phyloP scores from a whole-genome alignment of 2,329 filamentous ascomycete species.

The Cyphellophora europaea region DNA sequence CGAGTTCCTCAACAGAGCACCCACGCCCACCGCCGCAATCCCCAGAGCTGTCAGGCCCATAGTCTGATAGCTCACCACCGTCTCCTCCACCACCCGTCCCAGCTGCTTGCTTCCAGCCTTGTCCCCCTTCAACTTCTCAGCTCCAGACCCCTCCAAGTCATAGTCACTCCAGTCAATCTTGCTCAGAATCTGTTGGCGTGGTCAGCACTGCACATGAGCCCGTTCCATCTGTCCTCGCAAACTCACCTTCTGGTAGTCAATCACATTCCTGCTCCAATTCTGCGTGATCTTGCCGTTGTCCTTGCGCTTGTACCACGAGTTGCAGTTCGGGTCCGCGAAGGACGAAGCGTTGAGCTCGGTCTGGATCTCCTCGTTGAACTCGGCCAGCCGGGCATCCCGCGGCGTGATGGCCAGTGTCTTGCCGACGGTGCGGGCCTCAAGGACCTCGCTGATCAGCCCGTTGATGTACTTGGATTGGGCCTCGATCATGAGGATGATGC shows the following conservation, averaged over 20 bases:
- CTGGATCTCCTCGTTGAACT: slow-evolving; percentile 16
- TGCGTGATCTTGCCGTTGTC: slow-evolving; percentile 45
- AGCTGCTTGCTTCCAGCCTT: slow-evolving; percentile 14
- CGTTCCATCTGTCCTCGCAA: too few relatives aligned
- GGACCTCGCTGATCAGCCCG: slow-evolving; percentile 38
- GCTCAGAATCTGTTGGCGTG: slow-evolving; percentile 18
- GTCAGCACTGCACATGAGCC: too few relatives aligned
- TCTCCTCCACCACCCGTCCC: slow-evolving; percentile 27
- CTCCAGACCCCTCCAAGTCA: slow-evolving; percentile 16
- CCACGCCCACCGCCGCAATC: slow-evolving; percentile 50
- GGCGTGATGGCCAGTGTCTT: slow-evolving; percentile 37
- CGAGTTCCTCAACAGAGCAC: slow-evolving; percentile 8
- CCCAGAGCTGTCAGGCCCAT: slow-evolving; percentile 64
- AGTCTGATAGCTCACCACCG: slow-evolving; percentile 22
- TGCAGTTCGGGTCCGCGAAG: slow-evolving; percentile 47
- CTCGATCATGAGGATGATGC: slow-evolving; percentile 55
- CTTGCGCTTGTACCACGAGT: slow-evolving; percentile 48
- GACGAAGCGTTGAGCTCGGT: slow-evolving; percentile 29
- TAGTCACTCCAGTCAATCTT: slow-evolving; percentile 21
- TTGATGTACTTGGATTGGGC: slow-evolving; percentile 47
- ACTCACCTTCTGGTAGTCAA: slow-evolving; percentile 43
- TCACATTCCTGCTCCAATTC: slow-evolving; percentile 45
- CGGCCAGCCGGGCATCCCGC: slow-evolving; percentile 18
- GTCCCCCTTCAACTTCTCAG: slow-evolving; percentile 9
- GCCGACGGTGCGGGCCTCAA: slow-evolving; percentile 33